Base-by-base conservation (phyloP, 768 basidiomycete genomes). In the Pulveroboletus ravenelii region DNA sequence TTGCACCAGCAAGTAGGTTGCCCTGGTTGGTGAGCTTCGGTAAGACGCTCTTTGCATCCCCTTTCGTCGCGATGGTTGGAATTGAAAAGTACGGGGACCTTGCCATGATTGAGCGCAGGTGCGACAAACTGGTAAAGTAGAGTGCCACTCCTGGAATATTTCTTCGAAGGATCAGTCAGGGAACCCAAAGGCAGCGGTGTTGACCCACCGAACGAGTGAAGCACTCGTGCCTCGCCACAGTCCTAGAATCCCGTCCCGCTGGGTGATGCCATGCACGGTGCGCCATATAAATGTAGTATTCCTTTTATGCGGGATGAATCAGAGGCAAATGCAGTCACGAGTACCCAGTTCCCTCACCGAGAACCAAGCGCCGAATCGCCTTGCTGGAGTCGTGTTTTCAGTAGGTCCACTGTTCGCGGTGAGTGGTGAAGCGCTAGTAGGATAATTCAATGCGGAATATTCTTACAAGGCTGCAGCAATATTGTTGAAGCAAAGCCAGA, bases 371-470 rank as follows among this genome's bases (percentile, higher is more conserved):
- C 60, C 6, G 77, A 77, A 66, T 88, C 85, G 47, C 82, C 82
- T 68, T 93, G 91, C 65, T 94, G 93, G 57, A 93, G 63, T 41
- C 93, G 79, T n/a, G 93, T 95, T 71, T 96, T 96, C 57, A 96
- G 69, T 20, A 95, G 73, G 71, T 96, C 93, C 56, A 95, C 89
- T 91, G 39, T 15, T 15, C 32, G 15, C 5, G 17, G 13, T 50
- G 6, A 43, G 51, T 44, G 27, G 18, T 36, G 30, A 41, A 23
- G 25, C 25, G 6, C 25, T 6, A 6, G 37, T 10, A 15, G 15
- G 18, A 29, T 4, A 23, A 13, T 18, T 20, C 25, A 27, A 27
- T 5, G 39, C 15, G 37, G 2, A 7, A 27, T 30, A 2, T 10
- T 23, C 10, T 69, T 58, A 89, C 88, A 81, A 48, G 89, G 89